Base-by-base conservation (phyloP, 768 basidiomycete genomes). In the Agaricus blazei region DNA sequence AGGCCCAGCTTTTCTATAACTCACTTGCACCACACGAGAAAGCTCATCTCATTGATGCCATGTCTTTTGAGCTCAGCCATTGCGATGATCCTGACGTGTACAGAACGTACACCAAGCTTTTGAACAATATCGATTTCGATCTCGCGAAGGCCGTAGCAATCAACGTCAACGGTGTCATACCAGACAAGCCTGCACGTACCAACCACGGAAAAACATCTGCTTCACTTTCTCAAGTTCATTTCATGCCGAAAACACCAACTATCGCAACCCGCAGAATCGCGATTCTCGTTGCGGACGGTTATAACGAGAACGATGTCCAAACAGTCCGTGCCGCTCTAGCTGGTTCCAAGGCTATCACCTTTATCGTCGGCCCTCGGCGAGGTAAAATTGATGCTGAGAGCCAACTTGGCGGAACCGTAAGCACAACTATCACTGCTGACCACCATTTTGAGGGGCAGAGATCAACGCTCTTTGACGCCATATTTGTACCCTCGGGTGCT, bases 41-140 rank as follows among this genome's bases (percentile, higher is more conserved):
- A 69, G 58, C 70, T n/a, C 90, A 94, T 66, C 72, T 93, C 29
- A 70, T 82, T 48, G 64, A 71, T 3, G 92, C 90, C 4, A 75
- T 90, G 56, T 81, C 83, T 11, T 95, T 96, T 66, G 93, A 94
- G 70, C 76, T 96, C 34, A 84, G 83, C 55, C 90, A 93, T 64
- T 89, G 87, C 68, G 86, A 90, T 50, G 90, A 93, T 61, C 78
- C 80, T 0, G 68, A 73, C 2, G 87, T 95, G 1, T 87, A 87
- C 67, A 72, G 82, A 65, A 75, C 74, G 2, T 88, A 90, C 66
- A 82, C 87, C 52, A 74, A 80, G 41, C 65, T 86, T 14, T 78
- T 90, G 60, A 87, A 84, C 66, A 73, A 87, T 63, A 81, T 96
- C 63, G 84, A 92, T 68, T 74, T 83, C 62, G 77, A 87, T 9